Percentiles rank a stretch among this genome's conserved stretches.
Evolutionary conservation across 2,329 filamentous ascomycete genomes (phyloP).

Genomic region (Epicoccum nigrum): DNA sequence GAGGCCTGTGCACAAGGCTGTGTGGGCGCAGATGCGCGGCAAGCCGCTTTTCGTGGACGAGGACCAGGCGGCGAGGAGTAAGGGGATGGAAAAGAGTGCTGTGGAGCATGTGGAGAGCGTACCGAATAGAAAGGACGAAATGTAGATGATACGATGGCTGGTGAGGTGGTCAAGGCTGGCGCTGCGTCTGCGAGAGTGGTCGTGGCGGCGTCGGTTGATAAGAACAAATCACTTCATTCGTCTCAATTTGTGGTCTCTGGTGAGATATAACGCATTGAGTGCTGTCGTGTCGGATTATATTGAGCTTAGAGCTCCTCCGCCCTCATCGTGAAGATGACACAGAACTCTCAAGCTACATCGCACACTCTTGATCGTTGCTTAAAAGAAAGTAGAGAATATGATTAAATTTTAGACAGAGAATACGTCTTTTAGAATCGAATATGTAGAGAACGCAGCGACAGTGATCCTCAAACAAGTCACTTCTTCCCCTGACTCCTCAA

Average conservation of each 20-base stretch:
- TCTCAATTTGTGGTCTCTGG: not conserved
- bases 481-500: too few relatives aligned
- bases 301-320: too few relatives aligned
- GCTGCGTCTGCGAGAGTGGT: not conserved
- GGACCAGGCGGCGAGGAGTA: conserved; percentile 22
- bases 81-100: conserved; percentile 23
- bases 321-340: too few relatives aligned
- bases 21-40: conserved; percentile 38
- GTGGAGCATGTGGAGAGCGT: conserved; percentile 29
- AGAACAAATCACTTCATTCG: conserved; percentile 13
- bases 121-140: not conserved
- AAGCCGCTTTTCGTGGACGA: conserved; percentile 26
- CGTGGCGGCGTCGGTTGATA: conserved; percentile 1
- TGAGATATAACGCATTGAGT: too few relatives aligned
- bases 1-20: conserved; percentile 36
- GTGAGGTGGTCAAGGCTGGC: conserved; percentile 1
- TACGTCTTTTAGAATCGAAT: too few relatives aligned
- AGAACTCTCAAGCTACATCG: too few relatives aligned
- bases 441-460: too few relatives aligned
- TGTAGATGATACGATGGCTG: conserved; percentile 4
- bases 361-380: too few relatives aligned
- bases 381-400: too few relatives aligned
- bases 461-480: too few relatives aligned
- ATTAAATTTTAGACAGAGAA: too few relatives aligned
- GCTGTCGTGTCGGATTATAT: too few relatives aligned